phyloP scores from a whole-genome alignment of 2,329 filamentous ascomycete genomes.

The Pseudogymnoascus sp. region DNA sequence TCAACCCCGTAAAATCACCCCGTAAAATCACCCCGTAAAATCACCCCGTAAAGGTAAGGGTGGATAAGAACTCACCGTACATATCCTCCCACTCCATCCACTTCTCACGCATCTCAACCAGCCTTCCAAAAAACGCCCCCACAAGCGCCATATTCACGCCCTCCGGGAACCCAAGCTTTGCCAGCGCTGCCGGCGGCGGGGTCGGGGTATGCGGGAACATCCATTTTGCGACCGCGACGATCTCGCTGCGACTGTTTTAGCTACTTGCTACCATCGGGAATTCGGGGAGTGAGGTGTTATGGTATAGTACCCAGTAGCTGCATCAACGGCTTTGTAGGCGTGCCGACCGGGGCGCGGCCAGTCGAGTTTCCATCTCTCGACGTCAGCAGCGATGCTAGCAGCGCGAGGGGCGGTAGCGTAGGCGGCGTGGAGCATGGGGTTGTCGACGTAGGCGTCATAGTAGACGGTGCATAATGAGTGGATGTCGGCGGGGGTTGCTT shows the following conservation, averaged over 20 bases:
- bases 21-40: neutral
- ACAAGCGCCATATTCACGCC: neutral
- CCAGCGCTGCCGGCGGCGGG: constrained; percentile 8
- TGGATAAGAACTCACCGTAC: neutral
- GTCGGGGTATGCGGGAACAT: constrained; percentile 25
- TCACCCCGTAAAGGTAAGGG: too few species aligned
- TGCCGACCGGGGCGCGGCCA: neutral
- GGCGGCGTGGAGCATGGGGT: constrained; percentile 8
- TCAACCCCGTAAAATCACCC: neutral
- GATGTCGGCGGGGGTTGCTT: neutral
- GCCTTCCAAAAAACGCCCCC: neutral
- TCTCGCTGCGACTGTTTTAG: constrained; percentile 14
- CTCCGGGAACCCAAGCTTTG: constrained; percentile 11
- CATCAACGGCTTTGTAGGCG: neutral
- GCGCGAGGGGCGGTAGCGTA: neutral
- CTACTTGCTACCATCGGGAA: neutral
- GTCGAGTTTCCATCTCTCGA: neutral
- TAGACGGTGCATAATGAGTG: neutral
- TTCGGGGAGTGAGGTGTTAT: neutral
- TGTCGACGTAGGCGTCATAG: constrained; percentile 13
- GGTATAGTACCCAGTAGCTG: neutral
- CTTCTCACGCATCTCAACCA: neutral
- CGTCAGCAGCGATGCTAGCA: neutral
- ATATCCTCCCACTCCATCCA: neutral
- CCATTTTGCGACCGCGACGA: constrained; percentile 31